Evolutionary conservation across 2,329 filamentous ascomycete genomes (phyloP).

Genomic region (Fusarium burgessii): DNA sequence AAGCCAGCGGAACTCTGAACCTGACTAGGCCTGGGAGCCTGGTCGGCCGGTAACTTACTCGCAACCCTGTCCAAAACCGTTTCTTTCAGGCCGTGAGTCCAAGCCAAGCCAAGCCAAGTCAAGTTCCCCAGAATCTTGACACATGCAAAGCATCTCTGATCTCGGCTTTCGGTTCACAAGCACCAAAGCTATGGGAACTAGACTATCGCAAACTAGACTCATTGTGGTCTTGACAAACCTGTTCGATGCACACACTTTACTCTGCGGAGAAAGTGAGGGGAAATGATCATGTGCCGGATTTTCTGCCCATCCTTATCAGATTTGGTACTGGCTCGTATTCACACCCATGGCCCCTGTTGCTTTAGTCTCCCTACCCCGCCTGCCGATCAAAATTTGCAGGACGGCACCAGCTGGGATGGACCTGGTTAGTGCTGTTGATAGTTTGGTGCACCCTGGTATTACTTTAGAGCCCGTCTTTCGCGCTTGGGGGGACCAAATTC

Average conservation of each 20-base stretch:
- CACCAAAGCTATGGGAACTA: not conserved
- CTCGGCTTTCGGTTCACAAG: constrained; percentile 1
- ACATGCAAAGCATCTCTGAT: not conserved
- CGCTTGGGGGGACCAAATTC: not conserved
- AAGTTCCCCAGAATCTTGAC: not conserved
- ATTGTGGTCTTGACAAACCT: not conserved
- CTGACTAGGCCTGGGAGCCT: not conserved
- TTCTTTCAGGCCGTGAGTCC: not conserved
- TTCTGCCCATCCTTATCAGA: constrained; percentile 14
- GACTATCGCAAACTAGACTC: constrained; percentile 26
- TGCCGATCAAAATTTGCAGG: constrained; percentile 25
- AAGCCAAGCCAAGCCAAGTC: not conserved
- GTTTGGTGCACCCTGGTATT: constrained; percentile 18
- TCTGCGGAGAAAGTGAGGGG: constrained; percentile 5
- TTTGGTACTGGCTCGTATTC: constrained; percentile 5
- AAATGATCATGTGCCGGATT: constrained; percentile 12
- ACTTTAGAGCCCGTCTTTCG: constrained; percentile 5
- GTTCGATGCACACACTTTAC: constrained; percentile 13
- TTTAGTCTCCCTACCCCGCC: constrained; percentile 21
- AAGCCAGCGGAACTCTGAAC: not conserved
- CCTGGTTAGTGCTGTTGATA: constrained; percentile 5
- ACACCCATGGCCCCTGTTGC: not conserved
- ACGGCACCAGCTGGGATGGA: not conserved
- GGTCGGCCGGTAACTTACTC: not conserved
- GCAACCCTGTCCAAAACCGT: constrained; percentile 1